A percentile compares a stretch with the other conserved stretches of the same genome.
Evolutionary conservation across 306 rosid genomes (phyloP).

Genomic region (Trichosanthes truncata): DNA sequence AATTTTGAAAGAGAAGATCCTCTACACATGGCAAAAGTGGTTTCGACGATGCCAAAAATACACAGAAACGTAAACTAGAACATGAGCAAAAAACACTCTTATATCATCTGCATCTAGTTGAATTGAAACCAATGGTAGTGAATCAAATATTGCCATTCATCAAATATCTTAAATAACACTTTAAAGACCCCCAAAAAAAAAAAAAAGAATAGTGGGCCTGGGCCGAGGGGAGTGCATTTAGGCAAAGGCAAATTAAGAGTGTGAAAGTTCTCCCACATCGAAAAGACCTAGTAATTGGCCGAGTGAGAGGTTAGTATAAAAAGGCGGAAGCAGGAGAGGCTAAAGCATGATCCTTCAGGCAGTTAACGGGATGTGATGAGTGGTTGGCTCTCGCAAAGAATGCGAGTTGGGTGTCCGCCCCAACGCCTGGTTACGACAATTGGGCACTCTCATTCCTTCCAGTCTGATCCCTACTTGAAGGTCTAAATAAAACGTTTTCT

Average conservation of each 20-base stretch:
- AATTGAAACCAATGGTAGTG: no score
- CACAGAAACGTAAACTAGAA: no score
- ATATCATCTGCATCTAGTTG: no score
- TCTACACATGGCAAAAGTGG: no score
- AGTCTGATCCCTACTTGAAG: conserved; percentile 58
- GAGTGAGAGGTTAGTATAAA: not conserved
- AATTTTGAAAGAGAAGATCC: no score
- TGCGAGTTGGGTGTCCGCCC: conserved; percentile 64
- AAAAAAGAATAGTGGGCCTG: not conserved
- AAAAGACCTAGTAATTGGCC: not conserved
- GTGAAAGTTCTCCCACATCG: not conserved
- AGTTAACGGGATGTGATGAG: conserved; percentile 70
- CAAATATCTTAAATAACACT: no score
- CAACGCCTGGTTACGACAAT: conserved; percentile 78
- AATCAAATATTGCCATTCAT: no score
- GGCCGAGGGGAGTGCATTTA: not conserved
- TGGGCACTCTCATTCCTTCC: conserved; percentile 26
- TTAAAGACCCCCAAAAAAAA: no score
- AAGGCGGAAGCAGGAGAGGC: fast-evolving
- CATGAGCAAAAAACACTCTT: no score
- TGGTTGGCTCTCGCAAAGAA: conserved; percentile 25
- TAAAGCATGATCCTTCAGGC: conserved; percentile 81
- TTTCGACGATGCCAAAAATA: no score
- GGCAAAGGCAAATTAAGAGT: no score
- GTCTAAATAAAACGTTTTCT: fast-evolving